Base-by-base conservation (phyloP, 2,329 filamentous ascomycete species). In the Xylaria sp. region DNA sequence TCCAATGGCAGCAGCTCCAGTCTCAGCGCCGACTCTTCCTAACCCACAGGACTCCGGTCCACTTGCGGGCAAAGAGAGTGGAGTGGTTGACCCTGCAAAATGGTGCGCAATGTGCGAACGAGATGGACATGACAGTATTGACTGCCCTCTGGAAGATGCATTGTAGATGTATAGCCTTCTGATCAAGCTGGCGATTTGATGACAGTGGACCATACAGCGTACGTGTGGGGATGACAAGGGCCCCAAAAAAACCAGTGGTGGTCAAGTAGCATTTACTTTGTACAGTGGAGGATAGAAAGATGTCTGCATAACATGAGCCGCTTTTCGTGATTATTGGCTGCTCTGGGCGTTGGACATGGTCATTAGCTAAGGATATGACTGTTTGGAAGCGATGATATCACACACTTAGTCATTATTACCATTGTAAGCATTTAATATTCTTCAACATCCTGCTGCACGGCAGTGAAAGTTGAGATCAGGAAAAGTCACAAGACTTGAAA, bases 41-140 rank as follows among this genome's bases (percentile, higher is more conserved):
- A 90, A 89, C 73, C 86, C 85, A 7, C 87, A 88, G 82, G 89
- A 89, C 60, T 85, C 84, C 60, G 89, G 88, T 1, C 90, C 92
- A 1, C 86, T 93, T 27, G 90, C 92, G 4, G 92, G 92, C 59
- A 95, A 93, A 81, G 88, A 90, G 71, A 93, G 89, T 62, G 91
- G 92, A 0, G 82, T 92, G 53, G 85, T 95, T 71, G 93, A 98
- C 74, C 88, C 90, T 61, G 87, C 90, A 69, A 97, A 97, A 81
- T 99, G 96, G 96, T 99, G 96, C 80, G 96, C 96, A 17, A 84
- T 98, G 50, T 99, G 96, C 78, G 96, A 99, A 83, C 89, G 93
- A 69, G 96, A 99, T 75, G 96, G 96, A 15, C 96, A 99, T 78
- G 92, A 97, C 79, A 97, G 95, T 76, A 94, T 97, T 68, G 93